Percentiles rank a stretch among this genome's conserved stretches.
phyloP scores from a whole-genome alignment of 2,329 filamentous ascomycete species.

The Chalara sp. region DNA sequence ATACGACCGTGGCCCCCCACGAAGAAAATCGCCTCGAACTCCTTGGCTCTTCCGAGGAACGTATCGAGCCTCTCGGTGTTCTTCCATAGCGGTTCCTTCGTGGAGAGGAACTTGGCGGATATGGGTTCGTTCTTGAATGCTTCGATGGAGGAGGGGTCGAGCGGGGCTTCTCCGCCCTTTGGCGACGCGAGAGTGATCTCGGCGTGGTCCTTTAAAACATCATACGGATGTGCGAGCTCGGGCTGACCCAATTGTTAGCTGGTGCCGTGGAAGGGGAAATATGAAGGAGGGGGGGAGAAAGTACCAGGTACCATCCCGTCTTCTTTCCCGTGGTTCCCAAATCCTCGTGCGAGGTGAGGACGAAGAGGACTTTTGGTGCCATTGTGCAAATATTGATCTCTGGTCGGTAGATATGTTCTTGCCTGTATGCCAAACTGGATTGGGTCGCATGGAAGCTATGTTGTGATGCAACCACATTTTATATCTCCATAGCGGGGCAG shows the following conservation, averaged over 20 bases:
- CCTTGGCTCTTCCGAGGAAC: conserved; percentile 38
- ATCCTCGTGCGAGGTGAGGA: conserved; percentile 38
- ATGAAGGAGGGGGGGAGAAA: not conserved
- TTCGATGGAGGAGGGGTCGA: conserved; percentile 38
- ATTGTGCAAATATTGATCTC: not conserved
- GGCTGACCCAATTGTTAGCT: conserved; percentile 26
- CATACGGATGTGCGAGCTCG: conserved; percentile 41
- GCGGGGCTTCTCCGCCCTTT: conserved; percentile 34
- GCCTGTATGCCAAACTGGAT: too few species aligned
- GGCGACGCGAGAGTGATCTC: conserved; percentile 39
- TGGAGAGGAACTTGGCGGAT: conserved; percentile 35
- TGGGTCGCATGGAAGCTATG: too few species aligned
- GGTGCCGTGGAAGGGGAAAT: conserved; percentile 9
- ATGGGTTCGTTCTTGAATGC: conserved; percentile 33
- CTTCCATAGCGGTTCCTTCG: conserved; percentile 42
- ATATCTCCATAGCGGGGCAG: too few species aligned
- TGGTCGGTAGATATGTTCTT: too few species aligned
- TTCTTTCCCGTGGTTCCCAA: conserved; percentile 30
- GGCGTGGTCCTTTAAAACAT: conserved; percentile 34
- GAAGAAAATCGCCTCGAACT: conserved; percentile 51
- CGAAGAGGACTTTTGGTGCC: conserved; percentile 42
- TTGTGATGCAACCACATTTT: too few species aligned
- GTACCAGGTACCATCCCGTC: conserved; percentile 47
- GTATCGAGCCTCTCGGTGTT: conserved; percentile 43
- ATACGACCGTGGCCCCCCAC: conserved; percentile 51